These are phyloP conservation scores for Xylaria sp. DNA, from an alignment of 2,329 filamentous ascomycete species.

Conservation along the genomic window DNA sequence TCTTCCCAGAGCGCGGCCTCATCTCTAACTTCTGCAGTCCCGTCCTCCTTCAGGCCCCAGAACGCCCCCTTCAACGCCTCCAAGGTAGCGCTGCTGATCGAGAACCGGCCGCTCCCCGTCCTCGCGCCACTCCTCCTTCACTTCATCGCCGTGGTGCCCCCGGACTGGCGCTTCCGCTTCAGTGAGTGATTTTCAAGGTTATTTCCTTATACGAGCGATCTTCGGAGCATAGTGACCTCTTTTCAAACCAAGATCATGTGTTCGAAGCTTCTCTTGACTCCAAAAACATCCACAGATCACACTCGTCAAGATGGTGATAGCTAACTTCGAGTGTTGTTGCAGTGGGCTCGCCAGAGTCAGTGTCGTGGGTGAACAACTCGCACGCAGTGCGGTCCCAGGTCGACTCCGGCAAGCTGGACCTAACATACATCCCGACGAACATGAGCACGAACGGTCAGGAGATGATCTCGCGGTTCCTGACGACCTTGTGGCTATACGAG, in stretches of 20 bases:
- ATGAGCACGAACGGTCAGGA: conserved; percentile 64
- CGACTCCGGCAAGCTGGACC: conserved; percentile 59
- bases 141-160: conserved; percentile 66
- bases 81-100: conserved; percentile 67
- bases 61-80: conserved; percentile 56
- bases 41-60: conserved; percentile 24
- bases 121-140: conserved; percentile 66
- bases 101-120: conserved; percentile 61
- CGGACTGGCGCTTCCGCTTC: conserved; percentile 68
- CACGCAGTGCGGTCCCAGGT: conserved; percentile 59
- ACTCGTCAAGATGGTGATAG: too few relatives aligned
- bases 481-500: conserved; percentile 64
- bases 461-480: conserved; percentile 64
- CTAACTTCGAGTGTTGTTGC: too few relatives aligned
- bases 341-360: conserved; percentile 60
- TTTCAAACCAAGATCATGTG: too few relatives aligned
- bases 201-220: too few relatives aligned
- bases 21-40: neutral
- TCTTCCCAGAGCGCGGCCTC: neutral
- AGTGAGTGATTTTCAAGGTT: conserved; percentile 37
- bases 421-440: conserved; percentile 63
- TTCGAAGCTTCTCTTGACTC: too few relatives aligned
- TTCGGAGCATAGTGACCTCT: too few relatives aligned
- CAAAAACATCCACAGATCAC: too few relatives aligned
- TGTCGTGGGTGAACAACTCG: conserved; percentile 58